Evolutionary conservation across 371 early-diverging fungal species (phyloP), one percentile per base, ranked within the genome.

Genomic region (Rhizopus stolonifer): DNA sequence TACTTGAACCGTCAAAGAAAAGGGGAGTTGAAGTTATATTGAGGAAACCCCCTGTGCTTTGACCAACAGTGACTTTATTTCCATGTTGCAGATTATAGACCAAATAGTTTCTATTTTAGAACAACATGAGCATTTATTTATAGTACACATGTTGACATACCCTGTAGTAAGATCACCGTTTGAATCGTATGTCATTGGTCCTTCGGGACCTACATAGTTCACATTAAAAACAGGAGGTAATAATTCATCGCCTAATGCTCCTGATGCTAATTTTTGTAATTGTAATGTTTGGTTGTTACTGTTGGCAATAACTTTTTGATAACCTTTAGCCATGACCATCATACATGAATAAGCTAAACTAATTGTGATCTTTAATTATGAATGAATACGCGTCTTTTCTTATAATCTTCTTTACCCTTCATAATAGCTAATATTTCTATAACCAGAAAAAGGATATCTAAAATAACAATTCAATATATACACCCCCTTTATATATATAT

Each of bases 391-490:
- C 33, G 21, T 29, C 13, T 17, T 33, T 40, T 29, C 6, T 29
- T 29, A 29, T 29, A 29, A 29, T 9, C 11, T 9, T 4, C n/a
- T 36, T 64, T 79, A 82, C 80, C 80, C 79, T 58, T 83, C 83
- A 45, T 79, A 81, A 31, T 80, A 80, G 2, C 73, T 69, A 19
- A 81, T 80, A n/a, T 70, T 69, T 22, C 79, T 65, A 21, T 70
- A 53, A 15, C 83, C 83, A 46, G 81, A 80, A 65, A 70, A 80
- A 1, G 83, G 83, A 52, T 77, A 82, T 6, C 82, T 82, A n/a
- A n/a, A n/a, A n/a, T n/a, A n/a, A n/a, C n/a, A n/a, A n/a, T n/a
- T n/a, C n/a, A n/a, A n/a, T n/a, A n/a, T n/a, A n/a, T n/a, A n/a
- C n/a, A n/a, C n/a, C n/a, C n/a, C n/a, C n/a, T n/a, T n/a, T n/a